Percentiles rank a stretch among this genome's conserved stretches.
Evolutionary conservation across 2,329 filamentous ascomycete genomes (phyloP).

Genomic region (Samsoniella hepiali): DNA sequence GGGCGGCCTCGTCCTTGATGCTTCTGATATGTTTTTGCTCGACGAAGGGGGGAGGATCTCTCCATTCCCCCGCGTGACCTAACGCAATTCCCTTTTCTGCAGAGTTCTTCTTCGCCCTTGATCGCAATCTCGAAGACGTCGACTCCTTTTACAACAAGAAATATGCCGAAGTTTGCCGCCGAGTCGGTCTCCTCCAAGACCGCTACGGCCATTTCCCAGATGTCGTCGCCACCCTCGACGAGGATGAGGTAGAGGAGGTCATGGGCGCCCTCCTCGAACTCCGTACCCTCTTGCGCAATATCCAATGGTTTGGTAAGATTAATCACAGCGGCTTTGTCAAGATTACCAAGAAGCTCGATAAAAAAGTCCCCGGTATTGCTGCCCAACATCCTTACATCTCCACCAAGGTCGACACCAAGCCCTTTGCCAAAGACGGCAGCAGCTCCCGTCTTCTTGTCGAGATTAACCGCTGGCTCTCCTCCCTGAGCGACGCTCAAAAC

Average conservation of each 20-base stretch:
- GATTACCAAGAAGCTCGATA: slow-evolving; percentile 98
- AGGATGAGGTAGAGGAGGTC: slow-evolving; percentile 87
- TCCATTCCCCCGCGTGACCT: slow-evolving; percentile 31
- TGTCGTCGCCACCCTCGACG: slow-evolving; percentile 68
- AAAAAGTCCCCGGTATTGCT: slow-evolving; percentile 74
- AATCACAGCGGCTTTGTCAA: slow-evolving; percentile 94
- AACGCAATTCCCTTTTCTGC: slow-evolving; percentile 27
- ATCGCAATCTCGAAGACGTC: slow-evolving; percentile 95
- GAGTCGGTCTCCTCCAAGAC: slow-evolving; percentile 81
- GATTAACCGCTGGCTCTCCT: slow-evolving; percentile 90
- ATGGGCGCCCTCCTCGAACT: slow-evolving; percentile 87
- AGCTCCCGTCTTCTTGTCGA: slow-evolving; percentile 48
- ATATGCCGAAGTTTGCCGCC: slow-evolving; percentile 76
- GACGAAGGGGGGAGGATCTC: slow-evolving; percentile 25
- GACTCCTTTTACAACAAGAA: slow-evolving; percentile 97
- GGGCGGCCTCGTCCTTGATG: slow-evolving; percentile 40
- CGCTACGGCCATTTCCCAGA: slow-evolving; percentile 76
- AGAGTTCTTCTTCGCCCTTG: slow-evolving; percentile 97
- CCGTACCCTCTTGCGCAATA: slow-evolving; percentile 79
- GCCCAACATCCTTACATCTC: slow-evolving; percentile 84
- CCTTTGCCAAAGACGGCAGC: slow-evolving; percentile 73
- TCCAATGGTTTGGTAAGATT: slow-evolving; percentile 97
- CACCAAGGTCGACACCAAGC: slow-evolving; percentile 83
- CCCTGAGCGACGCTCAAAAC: slow-evolving; percentile 73
- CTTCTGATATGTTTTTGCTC: slow-evolving; percentile 12